phyloP scores from a whole-genome alignment of 768 basidiomycete genomes.

The Russula emetica region DNA sequence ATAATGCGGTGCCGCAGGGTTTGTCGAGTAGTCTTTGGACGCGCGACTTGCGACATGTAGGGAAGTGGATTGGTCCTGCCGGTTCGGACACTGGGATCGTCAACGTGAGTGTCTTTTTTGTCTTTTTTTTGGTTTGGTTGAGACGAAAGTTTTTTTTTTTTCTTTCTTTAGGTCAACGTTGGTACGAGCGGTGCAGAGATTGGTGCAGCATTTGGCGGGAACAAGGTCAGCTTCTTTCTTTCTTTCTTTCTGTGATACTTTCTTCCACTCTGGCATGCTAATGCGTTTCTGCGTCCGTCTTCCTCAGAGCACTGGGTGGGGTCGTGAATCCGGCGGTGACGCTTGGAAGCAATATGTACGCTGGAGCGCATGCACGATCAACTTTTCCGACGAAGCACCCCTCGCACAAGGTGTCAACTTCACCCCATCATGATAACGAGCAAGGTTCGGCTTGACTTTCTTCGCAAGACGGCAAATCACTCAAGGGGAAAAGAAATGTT shows the following conservation, averaged over 20 bases:
- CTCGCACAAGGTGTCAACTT: constrained; percentile 94
- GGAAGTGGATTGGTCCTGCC: constrained; percentile 87
- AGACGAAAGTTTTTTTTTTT: constrained; percentile 1
- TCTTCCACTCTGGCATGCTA: too few relatives aligned
- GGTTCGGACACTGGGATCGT: constrained; percentile 92
- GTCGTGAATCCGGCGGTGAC: constrained; percentile 94
- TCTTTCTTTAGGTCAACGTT: constrained; percentile 51
- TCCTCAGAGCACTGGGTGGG: constrained; percentile 80
- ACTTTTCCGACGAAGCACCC: constrained; percentile 85
- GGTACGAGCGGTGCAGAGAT: constrained; percentile 70
- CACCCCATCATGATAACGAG: constrained; percentile 37
- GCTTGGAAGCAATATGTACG: constrained; percentile 98
- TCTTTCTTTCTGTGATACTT: neutral
- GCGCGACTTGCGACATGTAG: constrained; percentile 72
- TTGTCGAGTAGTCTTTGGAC: constrained; percentile 91
- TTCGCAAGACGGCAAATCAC: neutral
- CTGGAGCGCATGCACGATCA: constrained; percentile 89
- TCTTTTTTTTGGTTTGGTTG: neutral
- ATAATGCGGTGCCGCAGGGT: constrained; percentile 90
- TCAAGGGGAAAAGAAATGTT: constrained; percentile 4
- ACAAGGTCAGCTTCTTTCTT: constrained; percentile 56
- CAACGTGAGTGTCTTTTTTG: constrained; percentile 52
- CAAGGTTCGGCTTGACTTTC: neutral
- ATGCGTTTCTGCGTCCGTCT: neutral
- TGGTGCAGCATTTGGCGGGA: constrained; percentile 89